phyloP scores from a whole-genome alignment of 352 stramenopile species.

The Phytophthora fragariaefolia region DNA sequence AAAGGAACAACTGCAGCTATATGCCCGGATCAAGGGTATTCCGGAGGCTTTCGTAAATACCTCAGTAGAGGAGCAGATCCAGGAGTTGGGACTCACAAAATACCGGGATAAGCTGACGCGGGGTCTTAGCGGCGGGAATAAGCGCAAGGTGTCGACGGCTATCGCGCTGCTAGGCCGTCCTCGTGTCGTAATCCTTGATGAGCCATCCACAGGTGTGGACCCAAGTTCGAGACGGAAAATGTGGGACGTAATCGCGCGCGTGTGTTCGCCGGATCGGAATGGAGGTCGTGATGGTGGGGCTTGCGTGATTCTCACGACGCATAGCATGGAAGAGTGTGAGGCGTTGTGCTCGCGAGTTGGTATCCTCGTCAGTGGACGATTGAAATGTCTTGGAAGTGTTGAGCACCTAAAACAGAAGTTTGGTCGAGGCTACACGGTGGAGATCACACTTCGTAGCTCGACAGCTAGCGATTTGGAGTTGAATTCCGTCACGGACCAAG shows the following conservation, averaged over 20 bases:
- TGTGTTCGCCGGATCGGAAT: constrained; percentile 73
- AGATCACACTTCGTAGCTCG: constrained; percentile 61
- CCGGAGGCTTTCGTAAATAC: constrained; percentile 35
- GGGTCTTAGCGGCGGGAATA: constrained; percentile 68
- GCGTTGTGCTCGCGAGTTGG: constrained; percentile 75
- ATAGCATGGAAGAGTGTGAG: constrained; percentile 87
- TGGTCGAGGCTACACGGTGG: constrained; percentile 94
- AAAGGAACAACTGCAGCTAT: constrained; percentile 92
- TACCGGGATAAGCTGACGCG: constrained; percentile 66
- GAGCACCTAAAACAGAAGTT: constrained; percentile 97
- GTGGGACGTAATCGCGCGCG: constrained; percentile 92
- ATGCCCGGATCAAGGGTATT: constrained; percentile 88
- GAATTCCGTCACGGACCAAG: constrained; percentile 18
- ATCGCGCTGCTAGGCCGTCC: constrained; percentile 94
- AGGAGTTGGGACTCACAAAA: constrained; percentile 54
- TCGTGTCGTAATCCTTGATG: constrained; percentile 95
- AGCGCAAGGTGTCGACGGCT: constrained; percentile 96
- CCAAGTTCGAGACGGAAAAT: constrained; percentile 91
- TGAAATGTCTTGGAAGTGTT: constrained; percentile 85
- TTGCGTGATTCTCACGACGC: constrained; percentile 76
- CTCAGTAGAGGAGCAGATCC: constrained; percentile 66
- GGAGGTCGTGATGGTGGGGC: constrained; percentile 66
- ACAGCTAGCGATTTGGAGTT: constrained; percentile 21
- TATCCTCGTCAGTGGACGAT: constrained; percentile 66
- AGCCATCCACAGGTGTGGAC: constrained; percentile 95